Base-by-base conservation (phyloP, 371 early-diverging fungal species). In the Dinochytrium kinnereticum region DNA sequence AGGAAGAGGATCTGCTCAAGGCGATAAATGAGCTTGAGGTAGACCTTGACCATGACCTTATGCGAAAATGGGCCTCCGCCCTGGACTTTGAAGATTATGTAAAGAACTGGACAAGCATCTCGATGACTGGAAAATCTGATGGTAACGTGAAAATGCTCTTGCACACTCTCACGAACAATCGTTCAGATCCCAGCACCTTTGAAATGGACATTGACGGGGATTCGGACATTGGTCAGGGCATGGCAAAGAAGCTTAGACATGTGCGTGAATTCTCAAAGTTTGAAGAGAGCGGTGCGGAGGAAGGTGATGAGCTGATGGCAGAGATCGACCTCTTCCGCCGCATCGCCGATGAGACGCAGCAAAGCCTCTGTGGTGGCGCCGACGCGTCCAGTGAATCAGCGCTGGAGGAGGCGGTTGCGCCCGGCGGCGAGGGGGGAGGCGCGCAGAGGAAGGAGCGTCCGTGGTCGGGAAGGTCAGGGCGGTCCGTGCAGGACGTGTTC, bases 51-150 rank as follows among this genome's bases (percentile, higher is more conserved):
- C 67, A 69, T 55, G 81, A 81, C 19, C 39, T 77, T 38, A 70
- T 86, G 70, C 72, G 78, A 24, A 76, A 74, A 74, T 86, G 86
- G 87, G 79, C 68, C 15, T 61, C 73, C 71, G 85, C 75, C 59
- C 84, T 81, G 77, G 84, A 78, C 78, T 90, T 79, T 71, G 84
- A 85, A n/a, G 55, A 57, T 24, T 87, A 87, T 64, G 31, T 73
- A 13, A 44, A 71, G 1, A 74, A 82, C 36, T 87, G 87, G 87
- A 34, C 76, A 33, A 68, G 30, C 33, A 28, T 84, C 31, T 84
- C 85, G 3, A 81, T 84, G 5, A 85, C 82, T 76, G 79, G 80
- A 72, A 73, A 53, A 36, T 80, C 83, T 1, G 83, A 78, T 51
- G 83, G 78, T 78, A n/a, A n/a, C n/a, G n/a, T n/a, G n/a, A n/a